A percentile compares a stretch with the other conserved stretches of the same genome.
Conservation (phyloP, 495 filamentous ascomycete species). For the Penicillium maclennaniae region DNA sequence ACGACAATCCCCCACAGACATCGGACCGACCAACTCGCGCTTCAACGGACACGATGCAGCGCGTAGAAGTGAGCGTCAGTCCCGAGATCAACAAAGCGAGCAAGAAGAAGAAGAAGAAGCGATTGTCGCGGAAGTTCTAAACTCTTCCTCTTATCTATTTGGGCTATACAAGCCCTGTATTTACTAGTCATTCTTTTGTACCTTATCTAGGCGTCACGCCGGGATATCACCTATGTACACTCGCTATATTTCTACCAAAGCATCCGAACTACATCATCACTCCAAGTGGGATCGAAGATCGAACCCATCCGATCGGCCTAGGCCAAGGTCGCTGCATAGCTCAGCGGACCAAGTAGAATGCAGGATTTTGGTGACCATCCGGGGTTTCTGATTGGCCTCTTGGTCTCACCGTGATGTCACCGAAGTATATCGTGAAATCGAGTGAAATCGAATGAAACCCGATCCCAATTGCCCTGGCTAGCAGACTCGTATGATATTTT, state of each 20-base stretch:
- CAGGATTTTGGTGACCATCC: conserved; percentile 2
- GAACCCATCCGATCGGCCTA: neutral
- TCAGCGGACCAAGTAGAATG: neutral
- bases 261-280: neutral
- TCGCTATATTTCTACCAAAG: too few relatives aligned
- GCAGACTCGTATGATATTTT: neutral
- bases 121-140: conserved; percentile 9
- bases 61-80: conserved; percentile 26
- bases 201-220: neutral
- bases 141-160: neutral
- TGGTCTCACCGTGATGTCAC: conserved; percentile 6
- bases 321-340: neutral
- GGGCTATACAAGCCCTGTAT: neutral
- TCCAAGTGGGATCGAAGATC: neutral
- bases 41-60: conserved; percentile 17
- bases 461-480: too few relatives aligned
- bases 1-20: conserved; percentile 19
- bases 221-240: neutral
- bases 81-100: conserved; percentile 12
- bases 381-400: conserved; percentile 1
- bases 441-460: too few relatives aligned
- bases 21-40: conserved; percentile 18
- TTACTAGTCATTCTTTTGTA: neutral
- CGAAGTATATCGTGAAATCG: neutral
- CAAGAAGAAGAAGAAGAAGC: conserved; percentile 18